Evolutionary conservation across 257 asterid genomes (phyloP).

Genomic region (Eustoma russellianum): DNA sequence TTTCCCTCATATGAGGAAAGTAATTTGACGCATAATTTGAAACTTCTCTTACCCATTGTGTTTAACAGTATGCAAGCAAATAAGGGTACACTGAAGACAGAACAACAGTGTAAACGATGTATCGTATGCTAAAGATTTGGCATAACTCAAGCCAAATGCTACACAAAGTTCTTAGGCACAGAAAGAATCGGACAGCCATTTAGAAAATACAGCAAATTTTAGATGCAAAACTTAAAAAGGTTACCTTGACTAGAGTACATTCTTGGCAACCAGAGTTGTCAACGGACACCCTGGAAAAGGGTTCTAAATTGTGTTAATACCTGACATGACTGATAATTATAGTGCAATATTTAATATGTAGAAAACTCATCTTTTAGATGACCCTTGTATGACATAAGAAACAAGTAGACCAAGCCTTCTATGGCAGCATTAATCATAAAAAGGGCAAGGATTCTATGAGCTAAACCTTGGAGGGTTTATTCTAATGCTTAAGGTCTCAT

Average conservation of each 20-base stretch:
- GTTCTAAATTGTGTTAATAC: conserved; percentile 7
- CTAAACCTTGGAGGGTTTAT: conserved; percentile 95
- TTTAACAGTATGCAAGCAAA: too few relatives aligned
- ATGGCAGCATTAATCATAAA: not conserved
- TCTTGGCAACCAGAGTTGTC: conserved; percentile 82
- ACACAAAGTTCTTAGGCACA: too few relatives aligned
- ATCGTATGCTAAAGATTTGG: too few relatives aligned
- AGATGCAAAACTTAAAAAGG: conserved; percentile 3
- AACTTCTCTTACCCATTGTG: too few relatives aligned
- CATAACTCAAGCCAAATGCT: too few relatives aligned
- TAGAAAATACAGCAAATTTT: not conserved
- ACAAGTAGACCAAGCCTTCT: not conserved
- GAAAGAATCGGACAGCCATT: too few relatives aligned
- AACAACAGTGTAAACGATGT: too few relatives aligned
- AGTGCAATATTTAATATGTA: too few relatives aligned
- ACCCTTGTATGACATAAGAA: not conserved
- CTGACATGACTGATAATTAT: too few relatives aligned
- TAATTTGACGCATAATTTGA: too few relatives aligned
- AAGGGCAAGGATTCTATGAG: not conserved
- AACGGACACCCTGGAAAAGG: conserved; percentile 70
- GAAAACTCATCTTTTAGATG: not conserved
- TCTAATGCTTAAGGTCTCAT: conserved; percentile 87
- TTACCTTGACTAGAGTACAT: conserved; percentile 89
- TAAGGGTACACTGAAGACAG: too few relatives aligned
- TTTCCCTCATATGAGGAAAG: too few relatives aligned